Base-by-base conservation (phyloP, 2,329 filamentous ascomycete species). In the Pseudogymnoascus pannorum region DNA sequence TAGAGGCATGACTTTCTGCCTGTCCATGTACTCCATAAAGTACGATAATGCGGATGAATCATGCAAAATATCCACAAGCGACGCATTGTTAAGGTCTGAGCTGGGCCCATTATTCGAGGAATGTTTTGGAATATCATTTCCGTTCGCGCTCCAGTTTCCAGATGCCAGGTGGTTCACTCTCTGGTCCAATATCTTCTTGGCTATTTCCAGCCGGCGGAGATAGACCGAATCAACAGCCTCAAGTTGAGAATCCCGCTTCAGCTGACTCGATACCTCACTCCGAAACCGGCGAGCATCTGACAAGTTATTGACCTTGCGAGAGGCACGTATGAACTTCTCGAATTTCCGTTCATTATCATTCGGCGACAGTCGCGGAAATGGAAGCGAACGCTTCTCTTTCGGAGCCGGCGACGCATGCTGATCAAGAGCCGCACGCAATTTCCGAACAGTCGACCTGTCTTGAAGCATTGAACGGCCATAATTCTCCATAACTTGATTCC, bases 11-110 rank as follows among this genome's bases (percentile, higher is more conserved):
- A 93, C 79, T 14, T 83, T 82, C 71, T 92, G 89, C 42, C 94
- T 87, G 72, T 99, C 94, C 94, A 99, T 99, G 70, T 92, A 97
- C 72, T 99, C 94, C 94, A 99, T 99, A 76, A 99, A 97, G 72
- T 96, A 99, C 2, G 94, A 97, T 7, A 99, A 79, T 0, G 91
- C 93, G 1, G 93, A 89, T 2, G 94, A 85, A 73, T 95, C 92
- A 67, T 92, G 88, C 62, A 99, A 80, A n/a, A 99, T 81, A 66
- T 97, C 92, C 11, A 87, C 84, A 2, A 97, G 78, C 0, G 89
- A 87, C 6, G 88, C 87, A 67, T 89, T 88, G 65, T 92, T 87
- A 38, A 92, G 77, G 48, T 81, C 82, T 1, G 88, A 88, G 33
- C 14, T 16, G 2, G 26, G 31, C 20, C 57, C 57, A 57, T 22